Percentiles rank a stretch among this genome's conserved stretches.
Conservation (phyloP, 2,329 filamentous ascomycete species). For the Diaporthe velutina region DNA sequence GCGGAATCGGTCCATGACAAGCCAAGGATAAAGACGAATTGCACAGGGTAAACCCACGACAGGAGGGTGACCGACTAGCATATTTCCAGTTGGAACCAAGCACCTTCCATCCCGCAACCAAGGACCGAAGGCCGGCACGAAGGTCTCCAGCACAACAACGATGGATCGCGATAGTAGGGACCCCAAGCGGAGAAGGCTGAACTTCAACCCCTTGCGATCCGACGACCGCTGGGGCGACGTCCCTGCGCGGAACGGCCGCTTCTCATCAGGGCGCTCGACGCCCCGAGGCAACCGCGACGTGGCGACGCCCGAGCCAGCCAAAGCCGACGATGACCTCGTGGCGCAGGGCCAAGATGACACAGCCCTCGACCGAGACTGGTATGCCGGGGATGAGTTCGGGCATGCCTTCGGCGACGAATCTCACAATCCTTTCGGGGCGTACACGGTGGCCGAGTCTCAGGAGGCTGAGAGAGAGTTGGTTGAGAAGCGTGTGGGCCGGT, state of each 20-base stretch:
- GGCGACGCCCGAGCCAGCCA: conserved; percentile 52
- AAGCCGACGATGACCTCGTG: conserved; percentile 66
- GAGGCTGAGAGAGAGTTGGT: conserved; percentile 79
- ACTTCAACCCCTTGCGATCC: conserved; percentile 65
- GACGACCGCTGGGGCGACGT: conserved; percentile 70
- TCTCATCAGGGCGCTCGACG: conserved; percentile 45
- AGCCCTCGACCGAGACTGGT: conserved; percentile 92
- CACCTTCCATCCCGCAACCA: background rate
- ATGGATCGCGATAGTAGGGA: conserved; percentile 54
- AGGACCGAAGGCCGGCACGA: background rate
- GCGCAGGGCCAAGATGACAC: conserved; percentile 78
- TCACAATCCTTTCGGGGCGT: conserved; percentile 91
- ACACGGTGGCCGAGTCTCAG: conserved; percentile 77
- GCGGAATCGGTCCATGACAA: background rate
- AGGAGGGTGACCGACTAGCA: background rate
- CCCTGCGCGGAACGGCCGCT: conserved; percentile 57
- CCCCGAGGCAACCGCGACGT: conserved; percentile 47
- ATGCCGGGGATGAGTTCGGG: conserved; percentile 84
- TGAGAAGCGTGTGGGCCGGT: conserved; percentile 83
- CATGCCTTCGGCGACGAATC: conserved; percentile 90
- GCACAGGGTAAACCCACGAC: background rate
- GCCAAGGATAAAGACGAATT: background rate
- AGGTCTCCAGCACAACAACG: background rate
- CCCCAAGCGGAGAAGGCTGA: conserved; percentile 70
- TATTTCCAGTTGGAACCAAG: background rate